These are phyloP conservation scores for Aspergillus homomorphus DNA, from an alignment of 495 filamentous ascomycete genomes.

Conservation along the genomic window DNA sequence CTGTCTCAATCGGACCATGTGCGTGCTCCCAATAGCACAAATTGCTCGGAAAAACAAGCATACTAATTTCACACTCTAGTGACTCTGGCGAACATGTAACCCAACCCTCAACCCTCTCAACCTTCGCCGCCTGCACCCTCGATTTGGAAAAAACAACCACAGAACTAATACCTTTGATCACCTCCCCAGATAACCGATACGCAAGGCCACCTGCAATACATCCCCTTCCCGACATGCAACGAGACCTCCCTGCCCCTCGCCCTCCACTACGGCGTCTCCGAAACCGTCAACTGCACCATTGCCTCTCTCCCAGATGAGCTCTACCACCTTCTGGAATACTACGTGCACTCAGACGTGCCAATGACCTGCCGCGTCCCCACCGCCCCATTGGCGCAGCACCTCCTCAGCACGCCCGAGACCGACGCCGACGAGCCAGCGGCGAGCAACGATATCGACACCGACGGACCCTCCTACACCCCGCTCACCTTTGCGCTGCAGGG, in stretches of 20 bases:
- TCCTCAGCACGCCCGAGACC: constrained; percentile 1
- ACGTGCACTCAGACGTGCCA: constrained; percentile 94
- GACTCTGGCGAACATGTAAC: constrained; percentile 63
- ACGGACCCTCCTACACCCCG: constrained; percentile 54
- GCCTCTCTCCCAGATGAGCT: constrained; percentile 77
- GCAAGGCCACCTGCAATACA: constrained; percentile 83
- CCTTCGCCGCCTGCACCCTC: neutral
- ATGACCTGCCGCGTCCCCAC: constrained; percentile 89
- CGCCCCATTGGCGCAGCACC: constrained; percentile 29
- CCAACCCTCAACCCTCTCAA: constrained; percentile 9
- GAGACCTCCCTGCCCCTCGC: constrained; percentile 81
- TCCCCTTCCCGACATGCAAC: constrained; percentile 88
- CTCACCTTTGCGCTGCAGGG: constrained; percentile 84
- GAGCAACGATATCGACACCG: constrained; percentile 32
- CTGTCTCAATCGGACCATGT: constrained; percentile 68
- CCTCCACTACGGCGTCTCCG: constrained; percentile 73
- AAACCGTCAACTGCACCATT: constrained; percentile 90
- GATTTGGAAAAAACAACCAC: no score
- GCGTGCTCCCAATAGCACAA: constrained; percentile 24
- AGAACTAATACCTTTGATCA: neutral
- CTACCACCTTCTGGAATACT: constrained; percentile 98
- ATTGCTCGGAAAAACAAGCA: neutral
- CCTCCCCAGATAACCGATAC: constrained; percentile 68
- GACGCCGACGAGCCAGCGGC: constrained; percentile 17
- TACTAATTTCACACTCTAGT: constrained; percentile 31